These are phyloP conservation scores for Leucocoprinus birnbaumii DNA, from an alignment of 768 basidiomycete species.

Conservation along the genomic window DNA sequence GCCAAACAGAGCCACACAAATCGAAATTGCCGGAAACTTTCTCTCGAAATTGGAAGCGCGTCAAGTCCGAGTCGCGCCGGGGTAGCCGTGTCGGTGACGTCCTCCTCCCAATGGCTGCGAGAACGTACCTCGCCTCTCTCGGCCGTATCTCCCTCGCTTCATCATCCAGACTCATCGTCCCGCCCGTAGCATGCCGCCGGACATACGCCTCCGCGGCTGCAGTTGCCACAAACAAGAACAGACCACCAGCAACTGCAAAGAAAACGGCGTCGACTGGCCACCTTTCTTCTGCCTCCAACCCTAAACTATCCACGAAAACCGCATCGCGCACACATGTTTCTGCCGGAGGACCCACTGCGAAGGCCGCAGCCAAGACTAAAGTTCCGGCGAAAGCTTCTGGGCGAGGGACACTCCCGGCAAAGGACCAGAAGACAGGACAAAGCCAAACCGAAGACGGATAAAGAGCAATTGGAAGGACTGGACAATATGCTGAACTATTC, in stretches of 20 bases:
- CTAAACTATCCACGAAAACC: slow-evolving; percentile 1
- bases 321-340: not conserved
- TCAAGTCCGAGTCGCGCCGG: not conserved
- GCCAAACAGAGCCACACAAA: slow-evolving; percentile 20
- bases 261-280: slow-evolving; percentile 7
- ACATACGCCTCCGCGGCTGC: not conserved
- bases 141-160: not conserved
- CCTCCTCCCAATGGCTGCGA: slow-evolving; percentile 8
- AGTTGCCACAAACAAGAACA: not conserved
- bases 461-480: slow-evolving; percentile 33
- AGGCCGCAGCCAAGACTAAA: not conserved
- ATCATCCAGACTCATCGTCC: not conserved
- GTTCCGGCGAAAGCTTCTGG: too few species aligned
- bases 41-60: not conserved
- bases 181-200: not conserved
- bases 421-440: not conserved
- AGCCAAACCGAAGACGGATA: slow-evolving; percentile 16
- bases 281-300: not conserved
- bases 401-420: not conserved
- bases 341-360: not conserved
- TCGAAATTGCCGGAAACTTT: not conserved
- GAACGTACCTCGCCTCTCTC: slow-evolving; percentile 15
- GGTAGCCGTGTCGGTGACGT: slow-evolving; percentile 6
- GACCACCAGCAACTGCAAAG: slow-evolving; percentile 3
- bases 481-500: slow-evolving; percentile 32